Evolutionary conservation across 2,329 filamentous ascomycete species (phyloP).

Genomic region (Colletotrichum salicis): DNA sequence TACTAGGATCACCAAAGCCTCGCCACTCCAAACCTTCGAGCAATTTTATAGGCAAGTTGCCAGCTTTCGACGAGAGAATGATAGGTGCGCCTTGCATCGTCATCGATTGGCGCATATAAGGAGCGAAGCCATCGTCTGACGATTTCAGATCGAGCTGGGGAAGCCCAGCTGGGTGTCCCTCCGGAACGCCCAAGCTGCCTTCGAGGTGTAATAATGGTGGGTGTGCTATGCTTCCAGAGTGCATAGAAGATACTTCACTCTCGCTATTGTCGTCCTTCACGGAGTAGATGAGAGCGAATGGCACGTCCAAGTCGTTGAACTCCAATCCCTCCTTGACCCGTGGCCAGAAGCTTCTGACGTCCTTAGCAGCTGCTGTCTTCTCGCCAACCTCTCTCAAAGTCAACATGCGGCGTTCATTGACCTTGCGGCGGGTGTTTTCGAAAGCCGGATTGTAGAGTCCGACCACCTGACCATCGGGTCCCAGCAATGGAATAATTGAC

Average conservation of each 20-base stretch:
- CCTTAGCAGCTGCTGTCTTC: constrained; percentile 76
- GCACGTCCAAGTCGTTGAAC: constrained; percentile 79
- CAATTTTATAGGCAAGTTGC: constrained; percentile 71
- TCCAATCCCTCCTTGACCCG: constrained; percentile 76
- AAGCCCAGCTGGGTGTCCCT: constrained; percentile 70
- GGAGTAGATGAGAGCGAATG: constrained; percentile 82
- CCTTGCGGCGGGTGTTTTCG: constrained; percentile 81
- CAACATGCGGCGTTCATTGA: constrained; percentile 83
- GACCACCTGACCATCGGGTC: constrained; percentile 77
- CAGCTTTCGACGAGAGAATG: constrained; percentile 73
- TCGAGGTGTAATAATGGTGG: constrained; percentile 76
- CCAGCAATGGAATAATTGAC: constrained; percentile 82
- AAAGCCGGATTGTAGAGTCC: constrained; percentile 84
- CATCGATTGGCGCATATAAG: constrained; percentile 81
- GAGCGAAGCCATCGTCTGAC: constrained; percentile 78
- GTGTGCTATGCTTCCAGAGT: constrained; percentile 72
- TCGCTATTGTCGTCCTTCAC: constrained; percentile 73
- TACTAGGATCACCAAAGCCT: constrained; percentile 77
- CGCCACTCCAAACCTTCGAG: constrained; percentile 75
- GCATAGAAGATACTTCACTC: constrained; percentile 77
- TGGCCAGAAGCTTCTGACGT: constrained; percentile 78
- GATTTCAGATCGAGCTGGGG: constrained; percentile 74
- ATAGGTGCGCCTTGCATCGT: constrained; percentile 71
- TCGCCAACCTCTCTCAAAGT: constrained; percentile 82
- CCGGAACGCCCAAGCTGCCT: constrained; percentile 75